Base-by-base conservation (phyloP, 306 rosid genomes). In the Rubus idaeus region DNA sequence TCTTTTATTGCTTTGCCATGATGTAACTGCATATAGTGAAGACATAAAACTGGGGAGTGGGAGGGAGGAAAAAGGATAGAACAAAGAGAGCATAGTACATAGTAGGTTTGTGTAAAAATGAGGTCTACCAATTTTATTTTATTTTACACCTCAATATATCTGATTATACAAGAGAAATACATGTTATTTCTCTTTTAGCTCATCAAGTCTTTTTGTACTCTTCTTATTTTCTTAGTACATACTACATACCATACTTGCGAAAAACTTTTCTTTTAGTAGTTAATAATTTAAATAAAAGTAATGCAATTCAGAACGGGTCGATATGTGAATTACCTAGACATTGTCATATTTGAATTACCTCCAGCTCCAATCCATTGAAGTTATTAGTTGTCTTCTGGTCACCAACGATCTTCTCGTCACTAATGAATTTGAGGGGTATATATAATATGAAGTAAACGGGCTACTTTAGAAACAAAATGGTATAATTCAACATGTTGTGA, bases 21-120 rank as follows among this genome's bases (percentile, higher is more conserved):
- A 3, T 21, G 44, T 1, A 41, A 39, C 44, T 74, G 53, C 30
- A 41, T 57, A 45, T 35, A 37, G 37, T 55, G 66, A 67, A 73
- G 3, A 10, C 65, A 40, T 10, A 5, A 71, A 71, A 71, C 2
- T 13, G 8, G 47, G 8, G 30, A 71, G 45, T 17, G 64, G 10
- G 17, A 39, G 35, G n/a, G 2, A 20, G 26, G 18, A 52, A 71
- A 18, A 21, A 56, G 4, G 62, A 56, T 7, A 56, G 46, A n/a
- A 72, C 41, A 37, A 21, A 37, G 5, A 57, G 26, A 73, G 41
- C 55, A 7, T 46, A 56, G 77, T 56, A 42, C 41, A 73, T 73
- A 8, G 13, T 60, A 74, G 77, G 69, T 60, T 60, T 5, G 30
- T 44, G 77, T 60, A 74, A 51, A 60, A 39, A 16, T 60, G 69